Conservation (phyloP, 2,329 filamentous ascomycete species). For the Bipolaris oryzae region DNA sequence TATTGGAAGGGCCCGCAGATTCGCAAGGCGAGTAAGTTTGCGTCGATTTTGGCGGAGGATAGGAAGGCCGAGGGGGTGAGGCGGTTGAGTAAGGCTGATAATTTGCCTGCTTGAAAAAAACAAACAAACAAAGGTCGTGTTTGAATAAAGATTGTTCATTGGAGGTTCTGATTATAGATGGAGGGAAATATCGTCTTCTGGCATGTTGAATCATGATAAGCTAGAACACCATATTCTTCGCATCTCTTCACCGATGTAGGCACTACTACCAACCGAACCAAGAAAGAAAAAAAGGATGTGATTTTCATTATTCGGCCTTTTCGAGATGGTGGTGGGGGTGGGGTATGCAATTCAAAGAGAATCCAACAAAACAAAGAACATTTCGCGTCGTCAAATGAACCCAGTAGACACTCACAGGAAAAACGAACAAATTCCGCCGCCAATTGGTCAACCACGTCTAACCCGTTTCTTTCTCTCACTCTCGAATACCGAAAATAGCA, state of each 20-base stretch:
- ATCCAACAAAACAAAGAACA: neutral
- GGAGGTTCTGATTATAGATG: no score
- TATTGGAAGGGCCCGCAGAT: conserved; percentile 61
- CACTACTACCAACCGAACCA: neutral
- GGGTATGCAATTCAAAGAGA: neutral
- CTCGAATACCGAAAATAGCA: neutral
- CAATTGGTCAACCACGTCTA: neutral
- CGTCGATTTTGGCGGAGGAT: conserved; percentile 41
- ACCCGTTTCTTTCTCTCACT: neutral
- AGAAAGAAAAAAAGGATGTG: neutral
- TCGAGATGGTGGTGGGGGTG: neutral
- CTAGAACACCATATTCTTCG: no score
- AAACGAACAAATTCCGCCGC: neutral
- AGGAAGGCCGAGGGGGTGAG: conserved; percentile 28
- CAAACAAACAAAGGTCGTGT: no score
- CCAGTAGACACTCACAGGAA: neutral
- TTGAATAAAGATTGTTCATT: neutral
- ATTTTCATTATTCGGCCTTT: neutral
- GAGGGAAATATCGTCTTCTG: no score
- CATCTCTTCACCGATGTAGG: no score
- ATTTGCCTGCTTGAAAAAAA: conserved; percentile 5
- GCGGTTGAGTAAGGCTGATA: conserved; percentile 29
- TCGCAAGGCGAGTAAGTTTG: conserved; percentile 60
- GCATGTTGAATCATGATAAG: no score
- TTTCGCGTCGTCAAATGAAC: neutral